Conservation (phyloP, 345 rosid species). For the Pelargonium nanum region DNA sequence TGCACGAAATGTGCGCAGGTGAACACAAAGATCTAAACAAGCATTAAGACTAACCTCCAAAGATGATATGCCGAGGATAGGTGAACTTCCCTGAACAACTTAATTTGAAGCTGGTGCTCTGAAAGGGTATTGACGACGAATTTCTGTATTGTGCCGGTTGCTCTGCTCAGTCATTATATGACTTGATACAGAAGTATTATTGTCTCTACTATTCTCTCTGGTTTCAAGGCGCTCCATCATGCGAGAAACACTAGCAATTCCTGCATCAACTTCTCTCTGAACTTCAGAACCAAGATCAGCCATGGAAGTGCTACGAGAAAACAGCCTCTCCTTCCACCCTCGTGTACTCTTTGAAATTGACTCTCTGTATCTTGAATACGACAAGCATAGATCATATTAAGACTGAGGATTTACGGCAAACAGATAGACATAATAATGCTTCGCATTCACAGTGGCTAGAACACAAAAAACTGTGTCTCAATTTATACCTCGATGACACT, state of each 20-base stretch:
- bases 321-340: slow-evolving; percentile 86
- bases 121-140: neutral
- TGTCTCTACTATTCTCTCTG: slow-evolving; percentile 31
- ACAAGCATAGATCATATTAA: neutral
- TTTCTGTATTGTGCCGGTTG: neutral
- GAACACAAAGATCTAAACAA: too few species aligned
- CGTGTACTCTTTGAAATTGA: slow-evolving; percentile 87
- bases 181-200: slow-evolving; percentile 29
- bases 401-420: neutral
- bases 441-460: neutral
- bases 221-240: slow-evolving; percentile 79
- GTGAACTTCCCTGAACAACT: too few species aligned
- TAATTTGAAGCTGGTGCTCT: neutral
- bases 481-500: slow-evolving; percentile 57
- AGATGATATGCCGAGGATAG: too few species aligned
- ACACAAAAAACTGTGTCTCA: neutral
- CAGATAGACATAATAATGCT: neutral
- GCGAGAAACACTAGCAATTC: slow-evolving; percentile 72
- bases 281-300: slow-evolving; percentile 71
- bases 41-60: too few species aligned
- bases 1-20: too few species aligned
- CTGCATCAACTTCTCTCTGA: slow-evolving; percentile 75
- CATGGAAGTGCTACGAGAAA: slow-evolving; percentile 63
- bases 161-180: neutral
- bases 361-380: slow-evolving; percentile 63